Evolutionary conservation across 1,284 basidiomycete genomes (phyloP).

Genomic region (Athelia sp.): DNA sequence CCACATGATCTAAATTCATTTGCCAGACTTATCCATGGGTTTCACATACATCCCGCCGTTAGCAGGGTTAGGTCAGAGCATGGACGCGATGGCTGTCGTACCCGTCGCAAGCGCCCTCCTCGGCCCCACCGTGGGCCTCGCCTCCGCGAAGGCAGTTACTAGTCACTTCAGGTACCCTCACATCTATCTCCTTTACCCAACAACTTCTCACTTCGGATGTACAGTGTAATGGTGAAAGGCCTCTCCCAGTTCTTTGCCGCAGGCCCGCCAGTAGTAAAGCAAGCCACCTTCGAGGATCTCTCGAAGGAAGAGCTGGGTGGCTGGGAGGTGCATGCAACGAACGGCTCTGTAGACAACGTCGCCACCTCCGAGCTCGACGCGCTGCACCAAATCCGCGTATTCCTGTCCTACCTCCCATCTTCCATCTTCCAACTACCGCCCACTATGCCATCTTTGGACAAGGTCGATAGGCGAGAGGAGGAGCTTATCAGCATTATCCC

Average conservation of each 20-base stretch:
- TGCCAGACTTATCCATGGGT: conserved; percentile 30
- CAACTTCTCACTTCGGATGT: too few species aligned
- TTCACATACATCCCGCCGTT: conserved; percentile 36
- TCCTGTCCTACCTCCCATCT: conserved; percentile 36
- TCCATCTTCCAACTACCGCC: conserved; percentile 32
- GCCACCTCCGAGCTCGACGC: conserved; percentile 33
- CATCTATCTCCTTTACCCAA: neutral
- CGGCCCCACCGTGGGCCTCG: conserved; percentile 38
- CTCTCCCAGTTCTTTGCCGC: conserved; percentile 34
- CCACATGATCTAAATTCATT: neutral
- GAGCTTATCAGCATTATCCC: conserved; percentile 34
- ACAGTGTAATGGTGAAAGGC: conserved; percentile 31
- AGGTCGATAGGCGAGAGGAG: conserved; percentile 25
- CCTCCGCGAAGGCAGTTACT: conserved; percentile 33
- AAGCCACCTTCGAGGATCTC: conserved; percentile 36
- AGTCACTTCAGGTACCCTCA: conserved; percentile 26
- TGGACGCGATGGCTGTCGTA: conserved; percentile 33
- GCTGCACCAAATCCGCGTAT: conserved; percentile 29
- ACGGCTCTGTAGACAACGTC: conserved; percentile 37
- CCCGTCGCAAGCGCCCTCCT: conserved; percentile 37
- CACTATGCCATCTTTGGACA: conserved; percentile 14
- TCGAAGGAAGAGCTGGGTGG: conserved; percentile 37
- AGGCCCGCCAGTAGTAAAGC: conserved; percentile 35
- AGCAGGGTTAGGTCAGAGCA: conserved; percentile 33
- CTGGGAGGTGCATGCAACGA: conserved; percentile 35